These are phyloP conservation scores for Aspergillus unguis DNA, from an alignment of 2,329 filamentous ascomycete species.

Conservation along the genomic window DNA sequence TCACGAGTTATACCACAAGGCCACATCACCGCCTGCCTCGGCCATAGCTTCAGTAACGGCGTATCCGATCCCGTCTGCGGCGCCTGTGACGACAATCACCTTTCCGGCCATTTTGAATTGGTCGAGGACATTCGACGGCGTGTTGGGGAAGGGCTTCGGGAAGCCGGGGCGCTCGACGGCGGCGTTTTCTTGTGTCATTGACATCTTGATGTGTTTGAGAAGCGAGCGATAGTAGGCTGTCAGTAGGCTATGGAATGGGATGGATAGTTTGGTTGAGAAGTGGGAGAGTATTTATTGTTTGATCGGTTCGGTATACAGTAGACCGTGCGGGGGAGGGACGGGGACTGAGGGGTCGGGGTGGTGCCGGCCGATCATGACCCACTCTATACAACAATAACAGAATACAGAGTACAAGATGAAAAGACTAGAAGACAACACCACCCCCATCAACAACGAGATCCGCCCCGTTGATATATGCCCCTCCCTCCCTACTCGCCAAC, in stretches of 20 bases:
- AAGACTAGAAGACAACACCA: conserved; percentile 3
- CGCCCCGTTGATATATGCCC: conserved; percentile 65
- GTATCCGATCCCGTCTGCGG: conserved; percentile 46
- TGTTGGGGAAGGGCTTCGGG: conserved; percentile 39
- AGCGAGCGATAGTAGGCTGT: too few relatives aligned
- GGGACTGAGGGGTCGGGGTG: background rate
- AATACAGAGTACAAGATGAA: background rate
- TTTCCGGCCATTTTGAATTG: conserved; percentile 44
- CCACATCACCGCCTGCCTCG: conserved; percentile 46
- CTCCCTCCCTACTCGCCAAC: conserved; percentile 56
- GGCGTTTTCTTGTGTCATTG: conserved; percentile 37
- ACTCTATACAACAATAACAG: background rate
- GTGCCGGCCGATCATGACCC: background rate
- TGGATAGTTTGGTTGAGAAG: too few relatives aligned
- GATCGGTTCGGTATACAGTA: too few relatives aligned
- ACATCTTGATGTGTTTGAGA: conserved; percentile 31
- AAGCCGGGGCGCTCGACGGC: conserved; percentile 31
- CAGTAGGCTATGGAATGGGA: background rate
- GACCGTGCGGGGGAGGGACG: too few relatives aligned
- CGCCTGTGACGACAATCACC: conserved; percentile 44
- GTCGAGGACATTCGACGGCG: conserved; percentile 44
- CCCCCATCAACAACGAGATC: conserved; percentile 63
- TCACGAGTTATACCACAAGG: conserved; percentile 41
- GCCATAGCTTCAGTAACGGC: conserved; percentile 48
- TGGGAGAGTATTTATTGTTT: too few relatives aligned